Percentiles rank a stretch among this genome's conserved stretches.
Evolutionary conservation across 768 basidiomycete genomes (phyloP).

Genomic region (Kwoniella europaea): DNA sequence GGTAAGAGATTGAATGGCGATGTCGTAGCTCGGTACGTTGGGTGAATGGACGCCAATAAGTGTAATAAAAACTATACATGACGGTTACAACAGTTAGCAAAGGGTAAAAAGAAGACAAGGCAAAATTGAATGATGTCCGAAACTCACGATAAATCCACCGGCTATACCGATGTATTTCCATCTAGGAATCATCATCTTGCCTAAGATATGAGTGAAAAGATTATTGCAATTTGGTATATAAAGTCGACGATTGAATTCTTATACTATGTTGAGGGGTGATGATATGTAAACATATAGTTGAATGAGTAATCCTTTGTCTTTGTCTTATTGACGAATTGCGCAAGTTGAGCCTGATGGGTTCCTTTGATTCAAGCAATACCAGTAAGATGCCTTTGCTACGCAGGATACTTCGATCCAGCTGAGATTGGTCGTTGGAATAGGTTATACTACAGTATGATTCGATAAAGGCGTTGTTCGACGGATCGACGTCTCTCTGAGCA

Average conservation of each 20-base stretch:
- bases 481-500: too few species aligned
- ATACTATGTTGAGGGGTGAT: too few species aligned
- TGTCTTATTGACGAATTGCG: too few species aligned
- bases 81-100: not conserved
- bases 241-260: not conserved
- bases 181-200: constrained; percentile 51
- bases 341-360: too few species aligned
- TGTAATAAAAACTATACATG: constrained; percentile 51
- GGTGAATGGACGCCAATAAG: constrained; percentile 53
- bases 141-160: constrained; percentile 45
- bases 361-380: too few species aligned
- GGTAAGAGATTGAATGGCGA: constrained; percentile 42
- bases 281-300: too few species aligned
- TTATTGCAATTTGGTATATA: not conserved
- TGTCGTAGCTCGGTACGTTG: constrained; percentile 55
- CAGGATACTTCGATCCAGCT: too few species aligned
- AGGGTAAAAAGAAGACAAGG: not conserved
- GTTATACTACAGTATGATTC: too few species aligned
- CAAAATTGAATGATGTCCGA: not conserved
- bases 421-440: too few species aligned
- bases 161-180: constrained; percentile 54
- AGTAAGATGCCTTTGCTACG: too few species aligned
- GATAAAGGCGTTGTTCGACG: too few species aligned
- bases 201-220: not conserved
- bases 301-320: too few species aligned